Conservation (phyloP, 495 filamentous ascomycete species). For the Neurospora hispaniola region DNA sequence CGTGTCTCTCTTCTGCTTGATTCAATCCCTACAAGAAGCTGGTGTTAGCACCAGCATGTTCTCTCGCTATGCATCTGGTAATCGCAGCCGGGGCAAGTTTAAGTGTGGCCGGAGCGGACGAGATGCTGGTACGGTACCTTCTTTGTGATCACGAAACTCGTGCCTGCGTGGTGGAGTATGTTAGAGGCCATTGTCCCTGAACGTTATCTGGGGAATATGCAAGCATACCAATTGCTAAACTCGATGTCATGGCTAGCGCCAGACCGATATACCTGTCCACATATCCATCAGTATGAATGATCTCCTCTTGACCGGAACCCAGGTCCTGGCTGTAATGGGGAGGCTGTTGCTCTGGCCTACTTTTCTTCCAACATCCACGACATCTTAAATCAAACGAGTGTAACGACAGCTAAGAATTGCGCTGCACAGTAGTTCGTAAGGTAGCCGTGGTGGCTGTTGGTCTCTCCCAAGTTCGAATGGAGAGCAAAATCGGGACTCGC, state of each 20-base stretch:
- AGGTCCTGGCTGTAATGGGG: background rate
- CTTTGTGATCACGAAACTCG: conserved; percentile 91
- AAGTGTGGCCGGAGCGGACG: background rate
- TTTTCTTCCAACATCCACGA: conserved; percentile 67
- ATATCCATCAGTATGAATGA: conserved; percentile 28
- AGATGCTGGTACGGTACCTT: conserved; percentile 44
- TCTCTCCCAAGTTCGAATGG: conserved; percentile 11
- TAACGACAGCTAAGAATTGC: conserved; percentile 16
- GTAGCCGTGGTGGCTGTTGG: background rate
- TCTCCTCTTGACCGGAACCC: background rate
- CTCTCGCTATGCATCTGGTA: background rate
- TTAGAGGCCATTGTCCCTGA: conserved; percentile 12
- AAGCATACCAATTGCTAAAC: conserved; percentile 79
- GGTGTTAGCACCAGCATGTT: conserved; percentile 11
- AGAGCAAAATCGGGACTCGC: conserved; percentile 21
- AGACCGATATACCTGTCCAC: conserved; percentile 75
- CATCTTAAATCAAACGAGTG: conserved; percentile 33
- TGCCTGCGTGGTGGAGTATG: conserved; percentile 41
- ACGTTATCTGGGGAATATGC: background rate
- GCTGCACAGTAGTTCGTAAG: conserved; percentile 3
- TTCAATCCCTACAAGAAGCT: conserved; percentile 59
- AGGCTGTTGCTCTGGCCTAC: conserved; percentile 36
- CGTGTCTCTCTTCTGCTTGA: conserved; percentile 78
- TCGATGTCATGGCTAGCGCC: conserved; percentile 78
- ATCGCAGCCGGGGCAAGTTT: background rate